These are phyloP conservation scores for Phytophthora aleatoria DNA, from an alignment of 352 stramenopile species.

Conservation along the genomic window DNA sequence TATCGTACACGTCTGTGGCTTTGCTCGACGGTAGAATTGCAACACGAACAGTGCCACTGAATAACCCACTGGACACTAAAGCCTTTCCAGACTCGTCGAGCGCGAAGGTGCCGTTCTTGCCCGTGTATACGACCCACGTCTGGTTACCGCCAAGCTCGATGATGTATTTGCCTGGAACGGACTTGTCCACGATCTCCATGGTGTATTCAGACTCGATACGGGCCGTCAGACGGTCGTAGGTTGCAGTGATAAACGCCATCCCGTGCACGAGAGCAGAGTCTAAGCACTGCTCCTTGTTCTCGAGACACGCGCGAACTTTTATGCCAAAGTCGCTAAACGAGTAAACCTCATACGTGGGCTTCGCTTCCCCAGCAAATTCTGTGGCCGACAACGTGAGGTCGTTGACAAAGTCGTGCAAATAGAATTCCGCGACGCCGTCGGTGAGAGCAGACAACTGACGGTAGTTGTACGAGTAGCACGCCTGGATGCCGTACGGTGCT, in stretches of 20 bases:
- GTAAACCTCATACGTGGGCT: slow-evolving; percentile 61
- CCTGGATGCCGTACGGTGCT: slow-evolving; percentile 53
- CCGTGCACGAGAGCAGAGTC: slow-evolving; percentile 56
- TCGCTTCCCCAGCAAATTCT: slow-evolving; percentile 45
- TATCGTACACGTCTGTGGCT: slow-evolving; percentile 44
- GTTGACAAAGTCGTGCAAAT: slow-evolving; percentile 62
- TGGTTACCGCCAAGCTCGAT: slow-evolving; percentile 57
- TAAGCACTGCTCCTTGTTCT: slow-evolving; percentile 43
- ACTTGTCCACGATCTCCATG: slow-evolving; percentile 46
- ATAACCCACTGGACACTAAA: slow-evolving; percentile 38
- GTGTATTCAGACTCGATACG: slow-evolving; percentile 47
- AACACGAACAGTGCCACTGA: slow-evolving; percentile 52
- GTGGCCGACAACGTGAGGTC: slow-evolving; percentile 65
- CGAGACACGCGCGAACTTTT: slow-evolving; percentile 44
- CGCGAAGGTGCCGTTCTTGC: slow-evolving; percentile 34
- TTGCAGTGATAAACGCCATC: slow-evolving; percentile 70
- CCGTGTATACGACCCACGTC: slow-evolving; percentile 73
- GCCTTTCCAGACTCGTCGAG: slow-evolving; percentile 37
- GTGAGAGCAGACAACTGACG: slow-evolving; percentile 41
- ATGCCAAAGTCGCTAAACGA: slow-evolving; percentile 66
- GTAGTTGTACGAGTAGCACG: slow-evolving; percentile 68
- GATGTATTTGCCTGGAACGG: slow-evolving; percentile 53
- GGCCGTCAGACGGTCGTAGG: slow-evolving; percentile 54
- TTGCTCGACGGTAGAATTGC: slow-evolving; percentile 46
- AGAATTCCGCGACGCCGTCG: slow-evolving; percentile 56